Evolutionary conservation across 257 asterid genomes (phyloP).

Genomic region (Apocynum venetum): DNA sequence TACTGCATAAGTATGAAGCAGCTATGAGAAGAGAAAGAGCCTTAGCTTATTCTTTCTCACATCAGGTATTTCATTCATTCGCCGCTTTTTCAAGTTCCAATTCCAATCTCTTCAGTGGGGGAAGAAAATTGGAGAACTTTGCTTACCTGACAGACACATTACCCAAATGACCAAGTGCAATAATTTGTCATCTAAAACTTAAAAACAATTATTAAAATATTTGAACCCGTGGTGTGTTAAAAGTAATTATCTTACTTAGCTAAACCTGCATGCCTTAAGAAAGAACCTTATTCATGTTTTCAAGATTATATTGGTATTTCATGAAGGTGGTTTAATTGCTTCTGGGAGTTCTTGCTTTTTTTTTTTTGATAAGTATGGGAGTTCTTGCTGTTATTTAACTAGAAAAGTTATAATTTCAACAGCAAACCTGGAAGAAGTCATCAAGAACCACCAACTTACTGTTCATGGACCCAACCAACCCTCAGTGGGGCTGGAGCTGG

Average conservation of each 20-base stretch:
- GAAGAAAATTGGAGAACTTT: background rate
- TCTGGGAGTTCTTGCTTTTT: background rate
- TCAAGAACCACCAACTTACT: conserved; percentile 59
- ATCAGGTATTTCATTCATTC: conserved; percentile 58
- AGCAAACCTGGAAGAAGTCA: conserved; percentile 94
- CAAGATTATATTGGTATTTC: background rate
- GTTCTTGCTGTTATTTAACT: conserved; percentile 1
- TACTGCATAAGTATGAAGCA: conserved; percentile 82
- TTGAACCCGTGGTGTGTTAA: background rate
- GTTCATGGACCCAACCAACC: conserved; percentile 95
- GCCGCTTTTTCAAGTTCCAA: background rate
- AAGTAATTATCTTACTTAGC: background rate
- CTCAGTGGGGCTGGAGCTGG: conserved; percentile 99
- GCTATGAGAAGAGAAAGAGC: conserved; percentile 93
- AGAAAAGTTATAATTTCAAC: conserved; percentile 21
- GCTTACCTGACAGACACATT: background rate
- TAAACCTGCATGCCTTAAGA: background rate
- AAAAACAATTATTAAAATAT: background rate
- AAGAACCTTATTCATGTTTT: background rate
- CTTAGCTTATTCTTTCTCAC: conserved; percentile 86
- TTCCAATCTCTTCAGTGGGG: background rate
- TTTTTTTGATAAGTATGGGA: too few species aligned
- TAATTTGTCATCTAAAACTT: background rate
- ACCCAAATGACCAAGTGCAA: background rate
- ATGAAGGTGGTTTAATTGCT: background rate